phyloP scores from a whole-genome alignment of 2,329 filamentous ascomycete species.

The Trichoderma atroviride region DNA sequence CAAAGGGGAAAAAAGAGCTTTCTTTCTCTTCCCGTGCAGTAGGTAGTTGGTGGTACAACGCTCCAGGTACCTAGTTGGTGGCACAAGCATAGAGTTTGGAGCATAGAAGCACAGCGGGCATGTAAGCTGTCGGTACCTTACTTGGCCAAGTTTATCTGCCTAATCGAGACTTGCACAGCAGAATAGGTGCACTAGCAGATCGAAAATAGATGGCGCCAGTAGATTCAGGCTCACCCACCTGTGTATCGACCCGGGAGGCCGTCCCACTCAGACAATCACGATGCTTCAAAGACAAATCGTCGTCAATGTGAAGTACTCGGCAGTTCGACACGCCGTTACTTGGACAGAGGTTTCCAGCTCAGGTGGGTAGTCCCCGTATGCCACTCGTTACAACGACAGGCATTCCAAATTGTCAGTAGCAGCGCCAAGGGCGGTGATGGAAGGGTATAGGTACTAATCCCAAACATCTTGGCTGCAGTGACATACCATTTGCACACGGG shows the following conservation, averaged over 20 bases:
- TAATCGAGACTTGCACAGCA: constrained; percentile 3
- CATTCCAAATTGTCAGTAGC: background rate
- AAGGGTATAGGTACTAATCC: background rate
- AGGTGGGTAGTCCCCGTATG: background rate
- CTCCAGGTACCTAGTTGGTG: background rate
- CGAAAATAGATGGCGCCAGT: background rate
- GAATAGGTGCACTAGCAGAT: background rate
- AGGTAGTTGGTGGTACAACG: background rate
- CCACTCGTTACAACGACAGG: background rate
- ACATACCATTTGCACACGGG: background rate
- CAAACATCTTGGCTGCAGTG: background rate
- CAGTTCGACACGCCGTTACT: background rate
- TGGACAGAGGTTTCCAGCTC: background rate
- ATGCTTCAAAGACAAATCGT: background rate
- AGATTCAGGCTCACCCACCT: background rate
- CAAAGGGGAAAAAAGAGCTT: background rate
- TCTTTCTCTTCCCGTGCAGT: background rate
- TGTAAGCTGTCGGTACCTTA: constrained; percentile 13
- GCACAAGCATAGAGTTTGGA: background rate
- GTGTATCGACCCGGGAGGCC: background rate
- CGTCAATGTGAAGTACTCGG: background rate
- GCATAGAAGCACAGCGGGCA: background rate
- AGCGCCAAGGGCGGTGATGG: background rate
- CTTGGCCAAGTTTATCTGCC: background rate
- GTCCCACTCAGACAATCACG: background rate